Base-by-base conservation (phyloP, 805 yeast species). In the Yarrowia sp. region DNA sequence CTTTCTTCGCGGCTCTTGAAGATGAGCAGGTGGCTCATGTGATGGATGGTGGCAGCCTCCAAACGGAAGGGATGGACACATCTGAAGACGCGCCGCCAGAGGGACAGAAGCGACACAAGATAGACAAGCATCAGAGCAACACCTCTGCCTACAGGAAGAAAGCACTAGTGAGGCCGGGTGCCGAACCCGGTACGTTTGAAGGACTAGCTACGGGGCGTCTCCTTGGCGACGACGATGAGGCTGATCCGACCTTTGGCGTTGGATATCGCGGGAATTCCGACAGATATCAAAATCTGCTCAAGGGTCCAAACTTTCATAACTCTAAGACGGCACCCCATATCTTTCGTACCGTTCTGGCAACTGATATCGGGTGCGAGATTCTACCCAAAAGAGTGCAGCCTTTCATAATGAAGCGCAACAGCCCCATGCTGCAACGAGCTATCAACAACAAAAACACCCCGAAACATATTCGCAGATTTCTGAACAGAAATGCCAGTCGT, bases 401-500 rank as follows among this genome's bases (percentile, higher is more conserved):
- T 10, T 55, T 55, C 10, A 5, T 20, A 20, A 24, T 55, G 61
- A 55, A 55, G 33, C 44, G 61, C n/a, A 55, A 39, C 20, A 55
- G 61, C n/a, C 38, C 34, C n/a, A 15, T 55, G 61, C 34, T 55
- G 2, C 46, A 55, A 13, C 4, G 24, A 8, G 61, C 46, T 9
- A 40, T 55, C 20, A n/a, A 10, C 38, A 40, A 24, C 46, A 40
- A 24, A 24, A 39, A 34, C 4, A 55, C 15, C 5, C 61, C 46
- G 12, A 55, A 40, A 6, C 61, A 39, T 10, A 15, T 55, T 4
- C 61, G 61, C 61, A 20, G 15, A n/a, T 55, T 55, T 12, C 9
- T 55, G 20, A 17, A 30, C 14, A 17, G 61, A 9, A 55, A 55
- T n/a, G n/a, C 19, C 15, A 55, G 38, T n/a, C 46, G 46, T 39